Evolutionary conservation across 106 monocot species (phyloP).

Genomic region (Dendrobium nobile): DNA sequence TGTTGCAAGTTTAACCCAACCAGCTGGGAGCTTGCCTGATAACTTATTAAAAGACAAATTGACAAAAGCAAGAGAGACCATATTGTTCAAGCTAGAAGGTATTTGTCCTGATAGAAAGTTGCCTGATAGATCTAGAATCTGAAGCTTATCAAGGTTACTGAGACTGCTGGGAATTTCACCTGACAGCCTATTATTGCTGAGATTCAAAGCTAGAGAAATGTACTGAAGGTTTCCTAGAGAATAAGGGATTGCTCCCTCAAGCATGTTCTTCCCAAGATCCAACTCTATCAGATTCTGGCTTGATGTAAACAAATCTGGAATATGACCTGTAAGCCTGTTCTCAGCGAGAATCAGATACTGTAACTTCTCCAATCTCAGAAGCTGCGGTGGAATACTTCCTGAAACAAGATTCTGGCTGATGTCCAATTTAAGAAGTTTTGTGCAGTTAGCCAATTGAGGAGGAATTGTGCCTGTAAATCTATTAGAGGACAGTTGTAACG

Average conservation of each 20-base stretch:
- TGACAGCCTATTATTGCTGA: constrained; percentile 45
- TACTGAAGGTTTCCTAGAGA: constrained; percentile 60
- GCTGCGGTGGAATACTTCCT: constrained; percentile 36
- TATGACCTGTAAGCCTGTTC: constrained; percentile 39
- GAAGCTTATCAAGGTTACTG: constrained; percentile 50
- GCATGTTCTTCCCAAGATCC: constrained; percentile 55
- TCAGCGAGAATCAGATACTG: constrained; percentile 43
- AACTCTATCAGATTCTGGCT: constrained; percentile 44
- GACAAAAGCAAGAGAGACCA: constrained; percentile 56
- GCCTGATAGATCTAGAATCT: constrained; percentile 54
- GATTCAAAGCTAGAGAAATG: constrained; percentile 38
- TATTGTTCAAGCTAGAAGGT: constrained; percentile 37
- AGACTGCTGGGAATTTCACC: constrained; percentile 47
- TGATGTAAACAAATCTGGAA: constrained; percentile 56
- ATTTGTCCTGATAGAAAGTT: constrained; percentile 60
- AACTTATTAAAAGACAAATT: constrained; percentile 62
- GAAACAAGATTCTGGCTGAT: constrained; percentile 50
- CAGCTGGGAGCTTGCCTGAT: constrained; percentile 37
- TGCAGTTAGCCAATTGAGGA: constrained; percentile 36
- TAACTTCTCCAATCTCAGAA: constrained; percentile 29
- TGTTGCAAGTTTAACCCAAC: constrained; percentile 48
- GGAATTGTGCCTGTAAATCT: constrained; percentile 51
- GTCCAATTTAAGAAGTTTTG: constrained; percentile 36
- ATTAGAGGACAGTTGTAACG: constrained; percentile 41
- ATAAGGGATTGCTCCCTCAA: constrained; percentile 48